Conservation (phyloP, 345 rosid species). For the Gossypium stocksii region DNA sequence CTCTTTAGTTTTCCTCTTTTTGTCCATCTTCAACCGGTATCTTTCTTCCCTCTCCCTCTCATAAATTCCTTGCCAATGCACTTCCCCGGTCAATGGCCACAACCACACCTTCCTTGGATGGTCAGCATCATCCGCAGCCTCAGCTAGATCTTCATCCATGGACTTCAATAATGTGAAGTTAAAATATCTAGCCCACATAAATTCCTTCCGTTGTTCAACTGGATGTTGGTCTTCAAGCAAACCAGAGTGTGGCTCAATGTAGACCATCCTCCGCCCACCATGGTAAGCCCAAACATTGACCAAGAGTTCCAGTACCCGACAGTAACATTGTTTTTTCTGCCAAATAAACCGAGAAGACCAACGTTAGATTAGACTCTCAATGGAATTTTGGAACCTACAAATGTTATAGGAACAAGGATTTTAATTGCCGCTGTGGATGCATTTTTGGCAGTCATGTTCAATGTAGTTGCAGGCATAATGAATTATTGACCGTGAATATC, state of each 20-base stretch:
- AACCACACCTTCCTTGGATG: slow-evolving; percentile 70
- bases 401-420: neutral
- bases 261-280: slow-evolving; percentile 81
- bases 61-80: slow-evolving; percentile 95
- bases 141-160: slow-evolving; percentile 98
- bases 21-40: slow-evolving; percentile 88
- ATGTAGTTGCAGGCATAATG: neutral
- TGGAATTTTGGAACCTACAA: neutral
- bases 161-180: slow-evolving; percentile 66
- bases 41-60: slow-evolving; percentile 94
- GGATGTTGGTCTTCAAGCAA: slow-evolving; percentile 74
- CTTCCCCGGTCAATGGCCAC: slow-evolving; percentile 94
- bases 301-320: slow-evolving; percentile 76
- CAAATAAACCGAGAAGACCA: slow-evolving; percentile 10
- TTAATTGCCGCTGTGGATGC: neutral
- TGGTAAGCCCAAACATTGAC: slow-evolving; percentile 97
- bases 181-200: slow-evolving; percentile 79
- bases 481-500: neutral
- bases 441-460: neutral
- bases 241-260: slow-evolving; percentile 75
- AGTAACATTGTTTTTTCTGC: slow-evolving; percentile 87
- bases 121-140: slow-evolving; percentile 93
- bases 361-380: neutral
- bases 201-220: slow-evolving; percentile 49
- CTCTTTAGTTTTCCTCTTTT: slow-evolving; percentile 80